These are phyloP conservation scores for Coniferiporia sulphurascens DNA, from an alignment of 1,284 basidiomycete species.

Conservation along the genomic window DNA sequence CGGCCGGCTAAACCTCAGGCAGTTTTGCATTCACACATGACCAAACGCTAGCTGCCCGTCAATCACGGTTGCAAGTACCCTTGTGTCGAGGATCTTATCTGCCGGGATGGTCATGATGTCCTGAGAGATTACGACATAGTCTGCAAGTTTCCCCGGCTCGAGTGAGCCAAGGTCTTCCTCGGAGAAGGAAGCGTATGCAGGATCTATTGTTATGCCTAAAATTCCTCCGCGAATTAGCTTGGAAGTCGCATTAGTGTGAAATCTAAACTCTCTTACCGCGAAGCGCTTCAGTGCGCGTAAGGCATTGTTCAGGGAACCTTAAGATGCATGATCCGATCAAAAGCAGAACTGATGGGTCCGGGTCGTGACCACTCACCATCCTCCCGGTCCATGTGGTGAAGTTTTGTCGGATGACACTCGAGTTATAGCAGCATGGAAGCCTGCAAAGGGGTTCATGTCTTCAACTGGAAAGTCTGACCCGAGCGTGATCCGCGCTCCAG, in stretches of 20 bases:
- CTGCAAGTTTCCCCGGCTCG: slow-evolving; percentile 73
- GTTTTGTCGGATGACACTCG: slow-evolving; percentile 65
- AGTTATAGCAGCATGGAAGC: slow-evolving; percentile 84
- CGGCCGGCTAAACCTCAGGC: neutral
- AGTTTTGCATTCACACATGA: slow-evolving; percentile 26
- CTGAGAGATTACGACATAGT: slow-evolving; percentile 76
- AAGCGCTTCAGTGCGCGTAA: slow-evolving; percentile 70
- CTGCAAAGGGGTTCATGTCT: slow-evolving; percentile 65
- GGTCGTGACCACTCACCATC: slow-evolving; percentile 54
- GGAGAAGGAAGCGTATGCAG: slow-evolving; percentile 84
- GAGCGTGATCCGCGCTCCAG: slow-evolving; percentile 59
- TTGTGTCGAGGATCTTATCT: slow-evolving; percentile 61
- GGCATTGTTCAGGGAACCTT: slow-evolving; percentile 78
- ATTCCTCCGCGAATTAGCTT: neutral
- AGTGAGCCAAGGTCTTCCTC: slow-evolving; percentile 71
- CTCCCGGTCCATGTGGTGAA: slow-evolving; percentile 78
- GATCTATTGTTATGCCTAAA: slow-evolving; percentile 67
- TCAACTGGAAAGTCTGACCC: slow-evolving; percentile 93
- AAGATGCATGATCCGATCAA: neutral
- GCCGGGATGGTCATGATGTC: slow-evolving; percentile 73
- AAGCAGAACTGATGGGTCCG: neutral
- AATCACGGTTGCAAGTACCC: slow-evolving; percentile 71
- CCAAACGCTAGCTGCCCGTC: slow-evolving; percentile 74
- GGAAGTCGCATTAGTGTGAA: neutral
- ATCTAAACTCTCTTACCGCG: slow-evolving; percentile 40